These are phyloP conservation scores for Casuarina glauca DNA, from an alignment of 306 rosid species.

Conservation along the genomic window DNA sequence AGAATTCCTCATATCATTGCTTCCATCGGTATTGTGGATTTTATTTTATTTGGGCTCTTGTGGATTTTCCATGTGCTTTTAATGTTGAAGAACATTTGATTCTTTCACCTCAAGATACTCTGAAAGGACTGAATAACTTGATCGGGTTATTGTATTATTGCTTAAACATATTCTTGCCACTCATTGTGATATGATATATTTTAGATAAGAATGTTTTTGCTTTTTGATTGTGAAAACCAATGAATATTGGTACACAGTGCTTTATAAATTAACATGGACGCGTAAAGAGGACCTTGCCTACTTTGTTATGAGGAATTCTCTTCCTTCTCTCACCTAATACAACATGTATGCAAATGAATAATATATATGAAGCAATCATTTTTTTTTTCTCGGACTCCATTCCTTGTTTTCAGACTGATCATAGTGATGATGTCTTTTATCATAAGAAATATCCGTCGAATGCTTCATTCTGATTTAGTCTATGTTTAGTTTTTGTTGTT, in stretches of 20 bases:
- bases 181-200: background rate
- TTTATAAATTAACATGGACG: background rate
- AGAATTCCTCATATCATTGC: background rate
- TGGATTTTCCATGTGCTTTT: background rate
- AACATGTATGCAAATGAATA: background rate
- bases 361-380: background rate
- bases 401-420: background rate
- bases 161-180: background rate
- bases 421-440: background rate
- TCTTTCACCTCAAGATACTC: background rate
- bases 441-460: background rate
- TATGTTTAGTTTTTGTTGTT: background rate
- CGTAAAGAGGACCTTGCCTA: background rate
- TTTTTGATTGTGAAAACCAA: background rate
- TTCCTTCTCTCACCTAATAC: background rate
- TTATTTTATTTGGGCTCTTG: background rate
- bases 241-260: background rate
- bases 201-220: background rate
- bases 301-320: background rate
- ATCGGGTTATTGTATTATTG: background rate
- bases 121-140: background rate
- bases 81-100: background rate
- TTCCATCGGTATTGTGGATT: background rate
- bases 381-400: background rate
- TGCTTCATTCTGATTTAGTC: background rate